Base-by-base conservation (phyloP, 768 basidiomycete genomes). In the Boletus insuetus region DNA sequence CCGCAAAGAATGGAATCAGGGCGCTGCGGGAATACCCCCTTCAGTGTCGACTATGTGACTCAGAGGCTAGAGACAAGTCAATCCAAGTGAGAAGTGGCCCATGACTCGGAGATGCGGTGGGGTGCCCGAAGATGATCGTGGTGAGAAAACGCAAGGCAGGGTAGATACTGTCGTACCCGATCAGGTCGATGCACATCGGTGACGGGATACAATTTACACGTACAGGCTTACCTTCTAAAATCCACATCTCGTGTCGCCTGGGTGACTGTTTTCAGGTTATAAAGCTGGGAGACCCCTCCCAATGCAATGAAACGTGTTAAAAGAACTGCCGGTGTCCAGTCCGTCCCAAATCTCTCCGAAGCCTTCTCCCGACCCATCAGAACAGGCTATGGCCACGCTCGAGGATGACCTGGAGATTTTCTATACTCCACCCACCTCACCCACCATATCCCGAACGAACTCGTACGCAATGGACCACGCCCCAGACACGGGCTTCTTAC, bases 371-470 rank as follows among this genome's bases (percentile, higher is more conserved):
- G 58, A 35, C 47, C 48, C 43, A 58, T 58, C 49, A 44, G 46
- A 54, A 45, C 34, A 35, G 14, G 55, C 63, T 7, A 73, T 77
- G 67, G 61, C 62, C 55, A 66, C 64, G 41, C 66, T 64, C 31
- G 76, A 78, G 53, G 49, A 59, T 47, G 77, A 66, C 49, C 31
- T 58, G 47, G 65, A 80, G 51, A 69, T 67, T 44, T 80, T 78
- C 59, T 66, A 69, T 46, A 79, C 78, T 17, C 78, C 78, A 24
- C 78, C 79, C 9, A 69, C 70, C 16, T 75, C 77, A 19, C 78
- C 78, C 24, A 59, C 56, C 52, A 51, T 66, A 43, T 62, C 68
- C 51, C 67, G 64, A 35, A 46, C 58, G 26, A 58, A 57, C 56
- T 62, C 62, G 52, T 47, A 20, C 43, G 20, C 42, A 17, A n/a